Evolutionary conservation across 2,329 filamentous ascomycete genomes (phyloP).

Genomic region (Hirsutella rhossiliensis): DNA sequence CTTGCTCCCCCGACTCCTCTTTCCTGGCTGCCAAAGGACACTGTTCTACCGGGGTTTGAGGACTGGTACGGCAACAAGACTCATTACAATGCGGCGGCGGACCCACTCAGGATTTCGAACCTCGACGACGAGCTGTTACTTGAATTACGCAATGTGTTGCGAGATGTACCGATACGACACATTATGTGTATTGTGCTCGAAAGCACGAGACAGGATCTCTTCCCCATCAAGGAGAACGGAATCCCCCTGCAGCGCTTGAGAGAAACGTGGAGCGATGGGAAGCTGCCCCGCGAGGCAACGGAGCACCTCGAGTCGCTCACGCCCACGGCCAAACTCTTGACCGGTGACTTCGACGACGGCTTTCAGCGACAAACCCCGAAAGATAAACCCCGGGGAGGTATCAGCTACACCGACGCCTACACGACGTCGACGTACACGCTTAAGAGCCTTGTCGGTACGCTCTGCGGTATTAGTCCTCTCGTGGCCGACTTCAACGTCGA

Average conservation of each 20-base stretch:
- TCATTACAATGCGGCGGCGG: conserved; percentile 21
- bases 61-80: conserved; percentile 12
- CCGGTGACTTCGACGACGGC: conserved; percentile 21
- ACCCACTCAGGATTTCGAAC: conserved; percentile 29
- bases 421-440: conserved; percentile 30
- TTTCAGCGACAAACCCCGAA: conserved; percentile 14
- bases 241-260: conserved; percentile 22
- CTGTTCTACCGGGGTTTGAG: conserved; percentile 9
- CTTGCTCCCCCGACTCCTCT: conserved; percentile 9
- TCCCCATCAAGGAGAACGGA: conserved; percentile 27
- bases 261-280: conserved; percentile 17
- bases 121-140: conserved; percentile 19
- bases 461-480: conserved; percentile 29
- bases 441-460: conserved; percentile 27
- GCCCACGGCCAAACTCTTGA: conserved; percentile 17
- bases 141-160: conserved; percentile 11
- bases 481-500: conserved; percentile 31
- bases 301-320: conserved; percentile 16
- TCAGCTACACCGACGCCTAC: conserved; percentile 25
- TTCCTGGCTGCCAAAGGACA: conserved; percentile 11
- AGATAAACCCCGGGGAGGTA: conserved; percentile 19
- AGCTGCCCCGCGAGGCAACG: conserved; percentile 18
- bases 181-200: conserved; percentile 28
- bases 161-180: conserved; percentile 25
- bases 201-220: conserved; percentile 30